Evolutionary conservation across 2,329 filamentous ascomycete genomes (phyloP), one percentile per base, ranked within the genome.

Genomic region (Akanthomyces uredinophilus): DNA sequence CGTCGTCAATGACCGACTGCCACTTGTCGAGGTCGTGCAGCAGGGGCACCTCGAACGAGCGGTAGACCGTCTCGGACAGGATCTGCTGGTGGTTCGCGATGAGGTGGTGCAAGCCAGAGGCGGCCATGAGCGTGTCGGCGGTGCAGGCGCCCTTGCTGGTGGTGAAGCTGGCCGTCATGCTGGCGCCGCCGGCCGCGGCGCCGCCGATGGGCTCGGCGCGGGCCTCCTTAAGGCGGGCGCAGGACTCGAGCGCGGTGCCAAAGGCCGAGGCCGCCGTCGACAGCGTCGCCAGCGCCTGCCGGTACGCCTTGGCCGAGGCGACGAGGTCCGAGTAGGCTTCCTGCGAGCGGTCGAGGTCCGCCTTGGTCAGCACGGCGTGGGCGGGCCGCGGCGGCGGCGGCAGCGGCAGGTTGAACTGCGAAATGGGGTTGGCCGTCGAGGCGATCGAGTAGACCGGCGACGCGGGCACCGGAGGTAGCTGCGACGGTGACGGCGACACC

Each of bases 81-180:
- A 89, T 89, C 70, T 88, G 85, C 71, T 88, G 84, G 76, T 89
- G 87, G 74, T 89, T 89, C 51, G 86, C 86, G 63, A 88, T 78
- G 22, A 89, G 79, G 68, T 89, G 85, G 70, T 89, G 87, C 46
- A 89, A 79, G 41, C 87, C 87, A 39, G 84, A 83, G 14, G 85
- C 83, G 35, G 84, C 81, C 63, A 89, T 76, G 50, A 89, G 77
- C 59, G 80, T 79, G 72, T 88, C 85, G 18, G 86, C 86, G 0
- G 86, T 88, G 74, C 85, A 88, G 41, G 78, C 74, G 50, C 79
- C 78, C 50, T 75, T 73, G 49, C 73, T 75, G 13, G 57, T 74
- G 10, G 47, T 79, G 71, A 82, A 83, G 71, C 77, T 79, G 65
- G 77, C 77, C 58, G 74, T 76, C 67, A 82, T 75, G 67, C 74